These are phyloP conservation scores for Mortierella sp. DNA, from an alignment of 371 early-diverging fungal genomes.

Conservation along the genomic window DNA sequence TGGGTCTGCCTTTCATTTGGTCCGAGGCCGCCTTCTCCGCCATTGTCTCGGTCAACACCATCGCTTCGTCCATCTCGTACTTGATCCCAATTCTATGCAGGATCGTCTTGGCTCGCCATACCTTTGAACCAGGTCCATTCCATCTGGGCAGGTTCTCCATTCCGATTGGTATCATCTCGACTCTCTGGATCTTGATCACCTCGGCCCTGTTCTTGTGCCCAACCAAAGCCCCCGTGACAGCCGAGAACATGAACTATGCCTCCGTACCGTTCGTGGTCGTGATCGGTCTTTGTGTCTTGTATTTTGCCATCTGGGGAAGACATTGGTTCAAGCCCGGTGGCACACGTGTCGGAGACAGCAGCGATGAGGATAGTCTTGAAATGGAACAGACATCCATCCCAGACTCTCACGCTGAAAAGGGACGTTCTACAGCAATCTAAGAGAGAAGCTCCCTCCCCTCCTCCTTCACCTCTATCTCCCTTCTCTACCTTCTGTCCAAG, in stretches of 20 bases:
- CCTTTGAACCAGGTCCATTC: slow-evolving; percentile 53
- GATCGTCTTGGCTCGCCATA: slow-evolving; percentile 57
- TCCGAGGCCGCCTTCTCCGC: slow-evolving; percentile 74
- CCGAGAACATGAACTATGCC: slow-evolving; percentile 71
- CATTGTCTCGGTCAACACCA: slow-evolving; percentile 60
- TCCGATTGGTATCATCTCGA: slow-evolving; percentile 53
- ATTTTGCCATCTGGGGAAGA: slow-evolving; percentile 61
- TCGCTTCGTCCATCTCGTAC: slow-evolving; percentile 60
- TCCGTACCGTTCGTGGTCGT: slow-evolving; percentile 54
- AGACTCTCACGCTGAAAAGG: not conserved
- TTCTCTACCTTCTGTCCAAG: no score
- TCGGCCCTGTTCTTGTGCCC: slow-evolving; percentile 70
- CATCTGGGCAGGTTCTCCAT: slow-evolving; percentile 57
- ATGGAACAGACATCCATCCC: not conserved
- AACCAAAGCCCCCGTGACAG: slow-evolving; percentile 70
- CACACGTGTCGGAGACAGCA: slow-evolving; percentile 4
- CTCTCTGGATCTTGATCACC: slow-evolving; percentile 63
- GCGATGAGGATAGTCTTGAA: not conserved
- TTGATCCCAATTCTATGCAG: slow-evolving; percentile 63
- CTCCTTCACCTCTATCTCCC: no score
- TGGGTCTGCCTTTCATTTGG: slow-evolving; percentile 38
- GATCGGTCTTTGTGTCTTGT: slow-evolving; percentile 56
- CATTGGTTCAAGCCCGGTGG: slow-evolving; percentile 62
- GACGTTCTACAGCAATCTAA: no score
- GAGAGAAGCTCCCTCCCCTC: no score